These are phyloP conservation scores for Basidiobolus heterosporus DNA, from an alignment of 371 early-diverging fungal genomes.

Conservation along the genomic window DNA sequence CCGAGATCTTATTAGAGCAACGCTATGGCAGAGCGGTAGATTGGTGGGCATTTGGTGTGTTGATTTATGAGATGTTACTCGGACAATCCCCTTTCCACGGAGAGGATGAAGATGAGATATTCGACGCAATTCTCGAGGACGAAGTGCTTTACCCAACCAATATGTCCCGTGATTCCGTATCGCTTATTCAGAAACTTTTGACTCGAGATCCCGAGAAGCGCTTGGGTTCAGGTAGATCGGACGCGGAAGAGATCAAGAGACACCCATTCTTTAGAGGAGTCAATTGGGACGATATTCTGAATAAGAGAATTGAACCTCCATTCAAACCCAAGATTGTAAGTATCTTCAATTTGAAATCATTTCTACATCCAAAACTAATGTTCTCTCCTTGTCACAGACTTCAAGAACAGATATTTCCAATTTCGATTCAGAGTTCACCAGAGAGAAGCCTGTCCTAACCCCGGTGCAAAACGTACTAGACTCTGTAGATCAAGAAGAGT, in stretches of 20 bases:
- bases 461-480: slow-evolving; percentile 66
- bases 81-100: slow-evolving; percentile 88
- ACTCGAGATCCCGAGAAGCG: slow-evolving; percentile 76
- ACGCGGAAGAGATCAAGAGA: slow-evolving; percentile 76
- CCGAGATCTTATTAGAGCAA: slow-evolving; percentile 87
- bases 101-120: slow-evolving; percentile 88
- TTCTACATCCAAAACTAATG: background rate
- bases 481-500: slow-evolving; percentile 74
- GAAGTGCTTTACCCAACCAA: slow-evolving; percentile 80
- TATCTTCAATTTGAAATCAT: too few species aligned
- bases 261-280: slow-evolving; percentile 88
- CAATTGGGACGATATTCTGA: slow-evolving; percentile 80
- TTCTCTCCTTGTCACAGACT: slow-evolving; percentile 13
- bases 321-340: slow-evolving; percentile 66
- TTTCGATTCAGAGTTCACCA: slow-evolving; percentile 90
- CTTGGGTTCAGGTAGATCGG: slow-evolving; percentile 64
- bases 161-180: slow-evolving; percentile 75
- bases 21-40: slow-evolving; percentile 88
- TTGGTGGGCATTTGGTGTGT: slow-evolving; percentile 99
- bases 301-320: slow-evolving; percentile 67
- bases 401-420: slow-evolving; percentile 78
- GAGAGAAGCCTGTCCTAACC: slow-evolving; percentile 73
- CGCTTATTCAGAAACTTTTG: slow-evolving; percentile 67
- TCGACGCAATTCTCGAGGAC: slow-evolving; percentile 81
- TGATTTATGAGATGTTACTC: slow-evolving; percentile 93